Conservation (phyloP, 1,284 basidiomycete species). For the Inonotus hispidus region DNA sequence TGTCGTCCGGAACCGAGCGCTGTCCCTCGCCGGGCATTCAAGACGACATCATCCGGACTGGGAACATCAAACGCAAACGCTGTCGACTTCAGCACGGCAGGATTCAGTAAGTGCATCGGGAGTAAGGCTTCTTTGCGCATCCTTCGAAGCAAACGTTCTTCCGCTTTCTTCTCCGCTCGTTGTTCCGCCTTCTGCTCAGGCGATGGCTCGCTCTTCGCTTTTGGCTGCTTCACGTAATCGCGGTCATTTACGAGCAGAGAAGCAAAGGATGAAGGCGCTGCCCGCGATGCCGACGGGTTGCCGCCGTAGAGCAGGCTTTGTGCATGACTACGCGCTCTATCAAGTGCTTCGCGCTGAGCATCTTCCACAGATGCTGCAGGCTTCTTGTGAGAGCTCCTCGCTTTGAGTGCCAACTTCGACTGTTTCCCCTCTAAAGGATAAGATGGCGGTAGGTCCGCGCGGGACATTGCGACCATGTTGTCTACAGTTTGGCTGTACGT, state of each 20-base stretch:
- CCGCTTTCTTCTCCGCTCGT: slow-evolving; percentile 20
- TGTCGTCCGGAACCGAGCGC: slow-evolving; percentile 39
- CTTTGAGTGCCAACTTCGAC: slow-evolving; percentile 68
- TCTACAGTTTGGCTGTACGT: slow-evolving; percentile 66
- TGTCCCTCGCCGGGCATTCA: slow-evolving; percentile 75
- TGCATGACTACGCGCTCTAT: slow-evolving; percentile 1
- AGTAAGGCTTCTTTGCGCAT: slow-evolving; percentile 18
- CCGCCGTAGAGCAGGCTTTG: slow-evolving; percentile 6
- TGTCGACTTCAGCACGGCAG: slow-evolving; percentile 17
- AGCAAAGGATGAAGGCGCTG: slow-evolving; percentile 71
- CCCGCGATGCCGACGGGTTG: slow-evolving; percentile 48
- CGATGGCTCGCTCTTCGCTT: background rate
- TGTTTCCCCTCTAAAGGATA: slow-evolving; percentile 33
- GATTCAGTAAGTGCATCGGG: slow-evolving; percentile 17
- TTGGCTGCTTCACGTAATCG: slow-evolving; percentile 35
- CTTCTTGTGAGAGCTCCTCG: slow-evolving; percentile 40
- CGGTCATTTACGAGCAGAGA: slow-evolving; percentile 59
- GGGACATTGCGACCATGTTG: slow-evolving; percentile 34
- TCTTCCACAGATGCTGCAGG: slow-evolving; percentile 33
- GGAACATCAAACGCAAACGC: slow-evolving; percentile 71
- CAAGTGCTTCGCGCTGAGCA: slow-evolving; percentile 26
- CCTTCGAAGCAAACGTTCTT: slow-evolving; percentile 17
- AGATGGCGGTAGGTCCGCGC: slow-evolving; percentile 24
- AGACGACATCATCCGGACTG: slow-evolving; percentile 84
- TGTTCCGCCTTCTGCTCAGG: slow-evolving; percentile 21